phyloP scores from a whole-genome alignment of 306 rosid genomes.

The Vigna hirtella region DNA sequence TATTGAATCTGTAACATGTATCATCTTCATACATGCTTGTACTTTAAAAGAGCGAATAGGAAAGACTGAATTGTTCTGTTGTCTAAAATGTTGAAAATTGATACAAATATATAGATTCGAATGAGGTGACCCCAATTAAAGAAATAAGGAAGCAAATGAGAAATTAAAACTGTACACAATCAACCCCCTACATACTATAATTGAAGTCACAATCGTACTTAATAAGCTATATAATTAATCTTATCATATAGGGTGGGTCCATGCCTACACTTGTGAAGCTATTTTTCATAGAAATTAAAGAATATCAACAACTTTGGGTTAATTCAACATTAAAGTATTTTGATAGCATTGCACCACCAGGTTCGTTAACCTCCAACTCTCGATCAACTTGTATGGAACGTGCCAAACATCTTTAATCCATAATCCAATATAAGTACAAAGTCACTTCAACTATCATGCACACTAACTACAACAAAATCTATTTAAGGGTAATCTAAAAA shows the following conservation, averaged over 20 bases:
- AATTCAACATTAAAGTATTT: too few species aligned
- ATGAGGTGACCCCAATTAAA: background rate
- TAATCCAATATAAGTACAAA: too few species aligned
- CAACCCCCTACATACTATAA: background rate
- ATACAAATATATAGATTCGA: background rate
- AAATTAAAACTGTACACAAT: background rate
- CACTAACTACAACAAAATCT: too few species aligned
- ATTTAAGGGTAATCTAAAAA: too few species aligned
- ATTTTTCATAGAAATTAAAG: slow-evolving; percentile 18
- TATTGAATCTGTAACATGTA: background rate
- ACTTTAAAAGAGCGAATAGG: background rate
- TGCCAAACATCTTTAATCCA: too few species aligned
- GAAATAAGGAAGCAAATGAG: background rate
- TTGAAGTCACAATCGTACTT: background rate
- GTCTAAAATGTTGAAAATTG: background rate
- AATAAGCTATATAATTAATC: background rate
- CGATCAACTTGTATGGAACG: too few species aligned
- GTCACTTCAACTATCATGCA: too few species aligned
- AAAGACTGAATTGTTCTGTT: background rate
- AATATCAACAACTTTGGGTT: too few species aligned
- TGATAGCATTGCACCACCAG: too few species aligned
- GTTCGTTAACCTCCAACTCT: too few species aligned
- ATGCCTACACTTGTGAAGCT: background rate
- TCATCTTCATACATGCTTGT: background rate
- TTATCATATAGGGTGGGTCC: background rate